phyloP scores from a whole-genome alignment of 345 rosid genomes.

The Combretum micranthum region DNA sequence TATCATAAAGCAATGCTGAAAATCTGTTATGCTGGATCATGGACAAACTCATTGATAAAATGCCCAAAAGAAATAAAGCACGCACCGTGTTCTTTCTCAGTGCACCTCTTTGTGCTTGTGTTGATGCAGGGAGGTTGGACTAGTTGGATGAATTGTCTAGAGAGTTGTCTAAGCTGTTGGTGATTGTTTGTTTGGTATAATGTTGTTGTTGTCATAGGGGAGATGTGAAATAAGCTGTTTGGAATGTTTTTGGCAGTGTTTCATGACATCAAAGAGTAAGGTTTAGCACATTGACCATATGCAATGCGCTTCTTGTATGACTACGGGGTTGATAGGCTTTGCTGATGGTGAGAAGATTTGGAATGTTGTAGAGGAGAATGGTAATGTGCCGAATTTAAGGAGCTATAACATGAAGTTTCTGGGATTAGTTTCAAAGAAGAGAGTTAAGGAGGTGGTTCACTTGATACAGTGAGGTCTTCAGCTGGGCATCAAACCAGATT shows the following conservation, averaged over 20 bases:
- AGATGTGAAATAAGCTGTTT: no score
- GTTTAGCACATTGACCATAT: no score
- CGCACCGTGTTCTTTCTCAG: conserved; percentile 59
- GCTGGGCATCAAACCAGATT: conserved; percentile 39
- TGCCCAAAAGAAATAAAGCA: conserved; percentile 44
- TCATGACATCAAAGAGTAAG: no score
- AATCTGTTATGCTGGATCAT: conserved; percentile 49
- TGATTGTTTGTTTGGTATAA: conserved; percentile 35
- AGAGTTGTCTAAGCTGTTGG: conserved; percentile 39
- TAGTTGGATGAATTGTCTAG: conserved; percentile 29
- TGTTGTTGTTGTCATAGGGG: no score
- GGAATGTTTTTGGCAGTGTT: no score
- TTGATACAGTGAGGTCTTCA: conserved; percentile 36
- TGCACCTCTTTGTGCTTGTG: conserved; percentile 45
- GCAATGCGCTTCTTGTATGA: no score
- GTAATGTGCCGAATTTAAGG: no score
- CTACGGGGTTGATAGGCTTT: no score
- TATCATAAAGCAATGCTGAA: conserved; percentile 41
- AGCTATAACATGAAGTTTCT: conserved; percentile 49
- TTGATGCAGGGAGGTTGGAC: conserved; percentile 43
- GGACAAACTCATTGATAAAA: conserved; percentile 76
- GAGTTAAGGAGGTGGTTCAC: conserved; percentile 23
- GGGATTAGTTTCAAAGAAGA: conserved; percentile 39
- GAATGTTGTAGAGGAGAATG: no score
- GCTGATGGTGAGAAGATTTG: no score